These are phyloP conservation scores for Elongisporangium anandrum DNA, from an alignment of 352 stramenopile genomes.

Conservation along the genomic window DNA sequence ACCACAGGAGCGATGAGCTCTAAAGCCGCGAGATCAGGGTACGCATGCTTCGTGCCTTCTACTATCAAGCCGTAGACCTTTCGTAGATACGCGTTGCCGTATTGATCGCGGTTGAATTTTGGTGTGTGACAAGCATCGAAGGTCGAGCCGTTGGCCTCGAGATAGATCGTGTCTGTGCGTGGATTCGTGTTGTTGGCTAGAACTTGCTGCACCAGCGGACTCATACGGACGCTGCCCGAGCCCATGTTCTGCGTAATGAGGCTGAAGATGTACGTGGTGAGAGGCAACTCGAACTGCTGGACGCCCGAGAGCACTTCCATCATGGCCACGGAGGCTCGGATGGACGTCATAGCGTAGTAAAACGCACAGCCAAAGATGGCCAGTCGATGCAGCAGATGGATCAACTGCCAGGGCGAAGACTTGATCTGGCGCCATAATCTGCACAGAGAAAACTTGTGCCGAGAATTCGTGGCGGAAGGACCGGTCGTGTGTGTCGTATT, in stretches of 20 bases:
- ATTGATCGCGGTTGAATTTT: conserved; percentile 17
- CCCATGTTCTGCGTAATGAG: not conserved
- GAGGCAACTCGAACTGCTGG: not conserved
- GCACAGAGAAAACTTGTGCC: not conserved
- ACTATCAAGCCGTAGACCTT: conserved; percentile 10
- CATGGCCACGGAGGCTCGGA: not conserved
- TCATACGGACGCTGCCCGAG: conserved; percentile 1
- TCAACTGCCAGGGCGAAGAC: not conserved
- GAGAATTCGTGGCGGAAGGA: too few species aligned
- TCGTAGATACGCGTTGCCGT: conserved; percentile 14
- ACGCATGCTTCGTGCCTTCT: not conserved
- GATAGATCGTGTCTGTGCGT: conserved; percentile 22
- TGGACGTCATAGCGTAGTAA: not conserved
- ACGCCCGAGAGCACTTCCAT: not conserved
- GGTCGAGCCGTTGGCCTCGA: conserved; percentile 16
- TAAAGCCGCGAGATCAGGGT: not conserved
- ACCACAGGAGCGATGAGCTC: not conserved
- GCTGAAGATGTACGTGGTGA: not conserved
- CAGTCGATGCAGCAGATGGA: not conserved
- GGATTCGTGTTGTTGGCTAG: conserved; percentile 21
- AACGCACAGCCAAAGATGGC: not conserved
- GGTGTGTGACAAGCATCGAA: conserved; percentile 11
- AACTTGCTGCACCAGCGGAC: conserved; percentile 19
- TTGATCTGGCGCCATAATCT: not conserved
- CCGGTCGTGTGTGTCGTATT: too few species aligned